phyloP scores from a whole-genome alignment of 1,284 basidiomycete species.

The Polyporus tsugae region DNA sequence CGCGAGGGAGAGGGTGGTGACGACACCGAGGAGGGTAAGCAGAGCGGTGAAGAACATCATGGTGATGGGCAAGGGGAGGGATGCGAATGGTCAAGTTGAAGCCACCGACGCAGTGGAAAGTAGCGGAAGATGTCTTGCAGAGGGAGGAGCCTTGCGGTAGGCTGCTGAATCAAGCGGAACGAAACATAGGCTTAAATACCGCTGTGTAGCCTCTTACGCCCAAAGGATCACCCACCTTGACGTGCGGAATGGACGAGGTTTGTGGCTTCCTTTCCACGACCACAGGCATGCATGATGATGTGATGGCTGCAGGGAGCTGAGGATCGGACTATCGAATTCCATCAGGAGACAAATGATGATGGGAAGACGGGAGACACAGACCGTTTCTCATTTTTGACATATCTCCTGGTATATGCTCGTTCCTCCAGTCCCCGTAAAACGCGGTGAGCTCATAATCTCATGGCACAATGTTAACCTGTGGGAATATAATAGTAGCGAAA shows the following conservation, averaged over 20 bases:
- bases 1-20: background rate
- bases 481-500: too few relatives aligned
- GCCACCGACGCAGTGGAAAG: background rate
- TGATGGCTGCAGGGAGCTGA: background rate
- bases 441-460: too few relatives aligned
- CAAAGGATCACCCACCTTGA: background rate
- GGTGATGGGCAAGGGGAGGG: background rate
- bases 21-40: background rate
- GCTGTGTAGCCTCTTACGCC: too few relatives aligned
- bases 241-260: too few relatives aligned
- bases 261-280: background rate
- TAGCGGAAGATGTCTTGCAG: background rate
- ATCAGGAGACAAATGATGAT: background rate
- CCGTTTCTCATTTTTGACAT: background rate
- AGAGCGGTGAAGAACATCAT: slow-evolving; percentile 1
- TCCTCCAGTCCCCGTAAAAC: background rate
- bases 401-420: background rate
- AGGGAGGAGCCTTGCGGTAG: background rate
- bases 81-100: background rate
- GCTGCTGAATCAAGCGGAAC: background rate
- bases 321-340: too few relatives aligned
- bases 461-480: too few relatives aligned
- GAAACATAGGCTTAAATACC: background rate
- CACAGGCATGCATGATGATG: background rate
- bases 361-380: background rate